Conservation (phyloP, 306 rosid species). For the Quercus gilva region DNA sequence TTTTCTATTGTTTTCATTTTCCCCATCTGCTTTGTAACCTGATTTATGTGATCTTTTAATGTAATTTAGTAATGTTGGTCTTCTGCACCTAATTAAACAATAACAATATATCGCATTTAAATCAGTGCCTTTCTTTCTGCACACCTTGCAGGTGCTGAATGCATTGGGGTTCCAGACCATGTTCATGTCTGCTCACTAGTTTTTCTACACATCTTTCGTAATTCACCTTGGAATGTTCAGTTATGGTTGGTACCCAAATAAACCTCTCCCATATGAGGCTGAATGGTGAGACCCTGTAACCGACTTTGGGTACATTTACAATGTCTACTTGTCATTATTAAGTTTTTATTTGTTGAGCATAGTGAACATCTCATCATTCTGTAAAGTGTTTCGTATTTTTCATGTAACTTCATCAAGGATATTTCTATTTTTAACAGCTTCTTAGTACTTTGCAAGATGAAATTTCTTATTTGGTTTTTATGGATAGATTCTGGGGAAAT, state of each 20-base stretch:
- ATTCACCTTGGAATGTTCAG: background rate
- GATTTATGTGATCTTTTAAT: background rate
- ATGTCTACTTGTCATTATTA: background rate
- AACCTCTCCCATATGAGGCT: background rate
- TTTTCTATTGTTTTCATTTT: background rate
- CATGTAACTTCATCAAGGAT: background rate
- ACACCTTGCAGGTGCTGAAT: background rate
- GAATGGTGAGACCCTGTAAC: background rate
- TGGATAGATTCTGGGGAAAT: background rate
- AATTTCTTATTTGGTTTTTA: background rate
- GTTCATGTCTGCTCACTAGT: background rate
- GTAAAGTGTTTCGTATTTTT: background rate
- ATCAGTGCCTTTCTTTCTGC: background rate
- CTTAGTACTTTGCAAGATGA: background rate
- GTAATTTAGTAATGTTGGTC: background rate
- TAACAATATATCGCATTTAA: too few species aligned
- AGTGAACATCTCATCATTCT: background rate
- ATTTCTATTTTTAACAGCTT: background rate
- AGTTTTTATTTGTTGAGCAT: background rate
- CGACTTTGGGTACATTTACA: background rate
- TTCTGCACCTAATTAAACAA: background rate
- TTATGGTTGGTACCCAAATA: background rate
- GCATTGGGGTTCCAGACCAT: background rate
- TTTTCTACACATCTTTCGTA: background rate
- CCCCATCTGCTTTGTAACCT: background rate